Evolutionary conservation across 805 yeast species (phyloP), one percentile per base, ranked within the genome.

Genomic region (Candida manassasensis): DNA sequence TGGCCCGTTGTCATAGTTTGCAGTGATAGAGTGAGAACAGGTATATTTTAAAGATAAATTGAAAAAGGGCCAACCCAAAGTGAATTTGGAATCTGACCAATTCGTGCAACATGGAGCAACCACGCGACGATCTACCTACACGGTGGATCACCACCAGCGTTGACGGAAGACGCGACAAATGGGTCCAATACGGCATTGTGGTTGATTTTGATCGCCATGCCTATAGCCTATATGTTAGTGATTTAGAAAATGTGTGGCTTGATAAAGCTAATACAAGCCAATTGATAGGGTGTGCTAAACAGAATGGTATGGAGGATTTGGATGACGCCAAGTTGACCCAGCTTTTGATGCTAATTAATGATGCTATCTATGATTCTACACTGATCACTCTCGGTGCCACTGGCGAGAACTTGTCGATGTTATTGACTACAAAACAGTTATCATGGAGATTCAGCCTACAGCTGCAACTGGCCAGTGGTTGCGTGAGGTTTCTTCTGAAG

Each of bases 231-330:
- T 55, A 50, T 30, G 30, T 56, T 22, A 57, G 61, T 25, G 46
- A 61, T 39, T 50, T 57, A 41, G 39, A 19, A 11, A 35, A 38
- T 21, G 61, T 57, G 22, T 61, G 64, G 63, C 11, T 36, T 11
- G 58, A 59, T 37, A 33, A 28, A 24, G 44, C 50, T n/a, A 21
- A 37, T 8, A 36, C 21, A 13, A 42, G 34, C 2, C 39, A 47
- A 15, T 28, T 59, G 7, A 25, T 40, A 9, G 19, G 33, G 4
- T 38, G 40, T 24, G 63, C 64, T 1, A 22, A 21, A n/a, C 15
- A 29, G n/a, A 34, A 40, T 19, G 67, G 68, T 6, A 44, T 57
- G 19, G 55, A 54, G 28, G 65, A 56, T 40, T 43, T 56, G 21
- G 46, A 45, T 25, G 37, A 38, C 16, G 42, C 29, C 8, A 45